Percentiles rank a stretch among this genome's conserved stretches.
Evolutionary conservation across 2,329 filamentous ascomycete genomes (phyloP).

Genomic region (Fusarium nisikadoi): DNA sequence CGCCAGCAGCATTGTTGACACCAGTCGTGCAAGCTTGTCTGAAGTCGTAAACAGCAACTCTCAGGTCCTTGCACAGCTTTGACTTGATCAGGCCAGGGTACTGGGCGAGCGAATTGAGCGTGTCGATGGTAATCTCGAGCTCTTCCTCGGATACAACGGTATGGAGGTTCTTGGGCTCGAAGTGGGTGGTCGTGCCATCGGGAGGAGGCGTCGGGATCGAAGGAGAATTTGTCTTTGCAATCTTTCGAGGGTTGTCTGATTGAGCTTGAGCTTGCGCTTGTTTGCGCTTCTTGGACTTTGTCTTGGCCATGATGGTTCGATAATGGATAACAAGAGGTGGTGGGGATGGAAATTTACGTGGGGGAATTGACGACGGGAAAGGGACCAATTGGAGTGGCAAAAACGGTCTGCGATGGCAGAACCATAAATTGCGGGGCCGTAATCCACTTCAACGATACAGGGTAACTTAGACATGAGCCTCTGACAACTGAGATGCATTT

Average conservation of each 20-base stretch:
- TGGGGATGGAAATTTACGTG: conserved; percentile 26
- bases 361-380: neutral
- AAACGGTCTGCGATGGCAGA: conserved; percentile 18
- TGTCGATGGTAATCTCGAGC: conserved; percentile 74
- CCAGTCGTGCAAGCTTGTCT: conserved; percentile 75
- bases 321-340: conserved; percentile 2
- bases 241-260: conserved; percentile 51
- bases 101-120: conserved; percentile 65
- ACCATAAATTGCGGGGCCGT: neutral
- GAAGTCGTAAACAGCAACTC: conserved; percentile 75
- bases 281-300: conserved; percentile 60
- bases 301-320: conserved; percentile 53
- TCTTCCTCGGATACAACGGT: conserved; percentile 71
- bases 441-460: neutral
- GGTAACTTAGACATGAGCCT: neutral
- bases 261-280: conserved; percentile 50
- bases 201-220: conserved; percentile 50
- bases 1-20: conserved; percentile 68
- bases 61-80: conserved; percentile 73
- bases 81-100: conserved; percentile 74
- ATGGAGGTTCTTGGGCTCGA: conserved; percentile 62
- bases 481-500: neutral
- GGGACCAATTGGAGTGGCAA: conserved; percentile 9
- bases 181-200: conserved; percentile 45
- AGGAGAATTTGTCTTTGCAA: conserved; percentile 47